Conservation (phyloP, 1,284 basidiomycete species). For the Melampsora abietis-canadensis region DNA sequence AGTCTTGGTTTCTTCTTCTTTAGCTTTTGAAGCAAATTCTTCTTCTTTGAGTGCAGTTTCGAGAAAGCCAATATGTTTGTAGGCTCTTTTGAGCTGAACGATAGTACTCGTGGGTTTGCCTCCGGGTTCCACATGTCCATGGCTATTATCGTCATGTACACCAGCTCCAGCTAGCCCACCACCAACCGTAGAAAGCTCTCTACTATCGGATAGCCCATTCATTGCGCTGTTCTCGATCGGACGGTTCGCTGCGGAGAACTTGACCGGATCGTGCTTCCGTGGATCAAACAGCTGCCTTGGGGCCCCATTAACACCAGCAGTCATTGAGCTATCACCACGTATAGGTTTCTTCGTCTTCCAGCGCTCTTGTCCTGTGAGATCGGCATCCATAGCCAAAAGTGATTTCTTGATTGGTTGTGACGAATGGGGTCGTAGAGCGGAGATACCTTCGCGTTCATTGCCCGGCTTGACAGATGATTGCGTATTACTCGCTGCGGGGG, state of each 20-base stretch:
- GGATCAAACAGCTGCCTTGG: slow-evolving; percentile 68
- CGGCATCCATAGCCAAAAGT: neutral
- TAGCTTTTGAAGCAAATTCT: slow-evolving; percentile 30
- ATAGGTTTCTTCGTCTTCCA: slow-evolving; percentile 26
- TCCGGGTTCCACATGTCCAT: slow-evolving; percentile 47
- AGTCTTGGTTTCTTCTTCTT: slow-evolving; percentile 31
- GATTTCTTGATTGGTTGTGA: slow-evolving; percentile 12
- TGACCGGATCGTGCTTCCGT: slow-evolving; percentile 75
- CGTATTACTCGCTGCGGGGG: neutral
- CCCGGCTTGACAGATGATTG: neutral
- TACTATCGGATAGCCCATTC: slow-evolving; percentile 67
- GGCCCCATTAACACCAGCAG: slow-evolving; percentile 7
- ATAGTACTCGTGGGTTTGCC: slow-evolving; percentile 66
- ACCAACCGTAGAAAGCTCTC: slow-evolving; percentile 62
- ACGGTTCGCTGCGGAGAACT: slow-evolving; percentile 57
- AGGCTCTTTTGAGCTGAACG: slow-evolving; percentile 74
- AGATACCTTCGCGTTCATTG: slow-evolving; percentile 17
- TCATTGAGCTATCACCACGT: slow-evolving; percentile 7
- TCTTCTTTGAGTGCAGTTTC: slow-evolving; percentile 65
- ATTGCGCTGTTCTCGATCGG: slow-evolving; percentile 54
- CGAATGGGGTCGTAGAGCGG: slow-evolving; percentile 10
- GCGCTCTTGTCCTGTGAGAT: slow-evolving; percentile 13
- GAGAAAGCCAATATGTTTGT: slow-evolving; percentile 68
- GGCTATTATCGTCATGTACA: slow-evolving; percentile 56
- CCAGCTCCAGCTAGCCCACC: neutral